A percentile compares a stretch with the other conserved stretches of the same genome.
phyloP scores from a whole-genome alignment of 345 rosid species.

The Fremontodendron californicum region DNA sequence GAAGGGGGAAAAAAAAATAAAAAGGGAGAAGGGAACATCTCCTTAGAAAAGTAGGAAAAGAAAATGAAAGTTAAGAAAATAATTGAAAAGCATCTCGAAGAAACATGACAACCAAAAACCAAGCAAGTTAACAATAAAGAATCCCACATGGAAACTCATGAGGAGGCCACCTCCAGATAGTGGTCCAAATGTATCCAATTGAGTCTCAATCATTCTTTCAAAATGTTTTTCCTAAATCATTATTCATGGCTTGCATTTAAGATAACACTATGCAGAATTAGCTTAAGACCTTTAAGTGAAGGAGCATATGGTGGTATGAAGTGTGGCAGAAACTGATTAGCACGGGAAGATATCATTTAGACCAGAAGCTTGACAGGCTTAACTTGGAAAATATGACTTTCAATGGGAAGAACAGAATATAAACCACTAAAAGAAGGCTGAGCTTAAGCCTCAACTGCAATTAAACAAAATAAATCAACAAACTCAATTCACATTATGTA shows the following conservation, averaged over 20 bases:
- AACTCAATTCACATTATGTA: constrained; percentile 1
- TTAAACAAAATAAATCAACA: neutral
- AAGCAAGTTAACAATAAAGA: neutral
- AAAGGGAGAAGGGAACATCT: neutral
- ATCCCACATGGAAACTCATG: neutral
- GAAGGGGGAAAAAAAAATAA: neutral
- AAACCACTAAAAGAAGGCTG: neutral
- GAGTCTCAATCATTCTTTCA: neutral
- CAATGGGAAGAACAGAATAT: neutral
- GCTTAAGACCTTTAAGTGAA: constrained; percentile 7
- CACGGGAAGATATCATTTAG: neutral
- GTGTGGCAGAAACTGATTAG: neutral
- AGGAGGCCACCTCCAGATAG: neutral
- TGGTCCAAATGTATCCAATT: neutral
- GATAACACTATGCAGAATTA: neutral
- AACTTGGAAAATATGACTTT: neutral
- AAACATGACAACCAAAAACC: neutral
- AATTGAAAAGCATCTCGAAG: neutral
- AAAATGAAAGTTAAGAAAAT: neutral
- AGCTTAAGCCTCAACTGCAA: neutral
- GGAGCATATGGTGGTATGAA: neutral
- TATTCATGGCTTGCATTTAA: neutral
- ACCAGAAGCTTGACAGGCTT: neutral
- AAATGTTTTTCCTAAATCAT: neutral
- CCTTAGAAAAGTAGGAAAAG: neutral